These are phyloP conservation scores for Nitzschia palea DNA, from an alignment of 108 stramenopile species.

Conservation along the genomic window DNA sequence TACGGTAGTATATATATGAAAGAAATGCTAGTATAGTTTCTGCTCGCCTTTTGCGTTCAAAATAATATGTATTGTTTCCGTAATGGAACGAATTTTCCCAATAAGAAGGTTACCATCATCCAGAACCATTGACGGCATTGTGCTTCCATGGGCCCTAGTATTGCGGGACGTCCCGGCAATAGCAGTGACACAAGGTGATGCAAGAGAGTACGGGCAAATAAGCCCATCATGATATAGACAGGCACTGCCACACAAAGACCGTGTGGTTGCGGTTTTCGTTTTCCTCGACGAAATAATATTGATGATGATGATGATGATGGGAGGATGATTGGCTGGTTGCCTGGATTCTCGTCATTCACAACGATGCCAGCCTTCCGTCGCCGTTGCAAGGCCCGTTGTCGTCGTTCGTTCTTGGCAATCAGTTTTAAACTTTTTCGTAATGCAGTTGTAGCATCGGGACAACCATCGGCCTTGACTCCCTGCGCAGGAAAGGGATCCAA, in stretches of 20 bases:
- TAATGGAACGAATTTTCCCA: background rate
- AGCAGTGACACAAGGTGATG: conserved; percentile 1
- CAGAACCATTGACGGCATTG: background rate
- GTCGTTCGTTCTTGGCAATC: conserved; percentile 15
- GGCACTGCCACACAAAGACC: conserved; percentile 45
- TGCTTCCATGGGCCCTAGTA: too few species aligned
- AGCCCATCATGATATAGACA: conserved; percentile 28
- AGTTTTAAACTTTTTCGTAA: conserved; percentile 2
- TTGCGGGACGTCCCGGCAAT: too few species aligned
- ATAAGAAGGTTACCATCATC: background rate
- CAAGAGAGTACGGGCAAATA: conserved; percentile 14
- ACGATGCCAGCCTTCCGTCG: conserved; percentile 12
- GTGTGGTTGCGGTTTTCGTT: conserved; percentile 33
- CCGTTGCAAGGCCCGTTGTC: background rate
- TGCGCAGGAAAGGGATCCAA: conserved; percentile 45
- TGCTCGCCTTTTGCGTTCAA: background rate
- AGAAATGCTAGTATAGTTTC: background rate
- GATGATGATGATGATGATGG: too few species aligned
- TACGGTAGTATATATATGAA: too few species aligned
- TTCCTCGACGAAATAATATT: too few species aligned
- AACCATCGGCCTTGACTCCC: conserved; percentile 36
- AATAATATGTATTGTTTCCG: conserved; percentile 16
- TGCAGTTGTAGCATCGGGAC: conserved; percentile 17
- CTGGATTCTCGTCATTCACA: too few species aligned
- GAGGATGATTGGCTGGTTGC: too few species aligned